Evolutionary conservation across 2,329 filamentous ascomycete species (phyloP), one percentile per base, ranked within the genome.

Genomic region (Penicillium aurantiogriseum): DNA sequence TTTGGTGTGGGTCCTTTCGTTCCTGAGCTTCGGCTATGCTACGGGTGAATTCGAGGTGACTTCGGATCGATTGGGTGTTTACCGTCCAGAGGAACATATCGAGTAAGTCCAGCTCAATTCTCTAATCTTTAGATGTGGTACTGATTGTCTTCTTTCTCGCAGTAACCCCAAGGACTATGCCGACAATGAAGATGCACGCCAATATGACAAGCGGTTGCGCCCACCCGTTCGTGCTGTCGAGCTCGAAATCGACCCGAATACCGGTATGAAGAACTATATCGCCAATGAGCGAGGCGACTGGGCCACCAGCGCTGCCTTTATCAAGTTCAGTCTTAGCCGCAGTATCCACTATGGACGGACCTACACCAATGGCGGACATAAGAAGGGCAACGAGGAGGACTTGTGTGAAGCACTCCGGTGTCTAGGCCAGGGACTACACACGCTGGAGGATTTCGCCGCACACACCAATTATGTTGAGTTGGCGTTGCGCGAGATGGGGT

Each of bases 211-310:
- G 38, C 88, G 94, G 27, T 85, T 97, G 8, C 88, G 94, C 50
- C 89, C 87, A 1, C 92, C 92, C 0, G 86, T 97, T 9, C 79
- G 85, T 58, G 82, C 83, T 5, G 75, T 84, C 40, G 90, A 94
- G 69, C 84, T 90, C 21, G 86, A 90, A 58, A 84, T 94, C 56
- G 90, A 94, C 68, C 77, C 78, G 35, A 78, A 83, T 6, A 94
- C 90, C 1, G 92, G 92, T n/a, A 96, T 99, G 93, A 99, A 97
- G 77, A 97, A 97, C 73, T 99, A 99, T 74, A 97, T 99, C 65
- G 87, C 93, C 59, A 97, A 97, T 69, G 93, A 97, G 73, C 80
- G 78, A 15, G 91, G 92, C 5, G 83, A 85, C 40, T 97, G 92
- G 90, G 91, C 92, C 1, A 99, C 94, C 21, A 96, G 92, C 62